Conservation (phyloP, 2,329 filamentous ascomycete species). For the Lachnellula cervina region DNA sequence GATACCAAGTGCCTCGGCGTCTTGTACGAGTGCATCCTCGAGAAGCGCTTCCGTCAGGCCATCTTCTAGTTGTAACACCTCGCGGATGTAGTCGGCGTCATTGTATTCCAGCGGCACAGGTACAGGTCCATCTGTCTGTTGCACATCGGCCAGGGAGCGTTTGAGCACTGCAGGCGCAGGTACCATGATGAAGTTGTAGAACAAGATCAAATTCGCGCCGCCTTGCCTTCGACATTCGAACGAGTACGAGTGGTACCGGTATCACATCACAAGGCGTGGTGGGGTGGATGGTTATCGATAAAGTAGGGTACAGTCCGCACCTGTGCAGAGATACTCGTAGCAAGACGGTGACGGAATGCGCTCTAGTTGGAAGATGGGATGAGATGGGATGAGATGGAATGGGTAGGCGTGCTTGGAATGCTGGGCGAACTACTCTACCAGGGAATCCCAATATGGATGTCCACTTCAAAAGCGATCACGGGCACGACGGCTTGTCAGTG, state of each 20-base stretch:
- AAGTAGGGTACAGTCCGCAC: background rate
- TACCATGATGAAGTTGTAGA: conserved; percentile 15
- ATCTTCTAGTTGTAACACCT: conserved; percentile 27
- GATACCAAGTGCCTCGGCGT: conserved; percentile 29
- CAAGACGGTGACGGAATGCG: too few relatives aligned
- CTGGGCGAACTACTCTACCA: too few relatives aligned
- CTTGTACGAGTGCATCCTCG: conserved; percentile 22
- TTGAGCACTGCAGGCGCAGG: conserved; percentile 15
- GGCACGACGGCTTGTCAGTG: too few relatives aligned
- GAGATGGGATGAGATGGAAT: too few relatives aligned
- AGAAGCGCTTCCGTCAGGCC: conserved; percentile 23
- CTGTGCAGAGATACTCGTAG: too few relatives aligned
- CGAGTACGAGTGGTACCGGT: background rate
- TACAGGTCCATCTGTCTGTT: conserved; percentile 6
- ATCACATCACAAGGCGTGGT: background rate
- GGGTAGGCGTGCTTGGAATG: too few relatives aligned
- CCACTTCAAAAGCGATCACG: too few relatives aligned
- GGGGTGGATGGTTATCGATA: background rate
- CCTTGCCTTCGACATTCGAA: conserved; percentile 9
- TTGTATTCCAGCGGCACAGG: conserved; percentile 22
- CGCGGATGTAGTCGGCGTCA: conserved; percentile 25
- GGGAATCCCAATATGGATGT: too few relatives aligned
- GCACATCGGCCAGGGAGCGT: conserved; percentile 21
- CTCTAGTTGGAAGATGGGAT: too few relatives aligned
- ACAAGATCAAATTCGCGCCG: conserved; percentile 5